Evolutionary conservation across 495 filamentous ascomycete genomes (phyloP).

Genomic region (Wilcoxina mikolae): DNA sequence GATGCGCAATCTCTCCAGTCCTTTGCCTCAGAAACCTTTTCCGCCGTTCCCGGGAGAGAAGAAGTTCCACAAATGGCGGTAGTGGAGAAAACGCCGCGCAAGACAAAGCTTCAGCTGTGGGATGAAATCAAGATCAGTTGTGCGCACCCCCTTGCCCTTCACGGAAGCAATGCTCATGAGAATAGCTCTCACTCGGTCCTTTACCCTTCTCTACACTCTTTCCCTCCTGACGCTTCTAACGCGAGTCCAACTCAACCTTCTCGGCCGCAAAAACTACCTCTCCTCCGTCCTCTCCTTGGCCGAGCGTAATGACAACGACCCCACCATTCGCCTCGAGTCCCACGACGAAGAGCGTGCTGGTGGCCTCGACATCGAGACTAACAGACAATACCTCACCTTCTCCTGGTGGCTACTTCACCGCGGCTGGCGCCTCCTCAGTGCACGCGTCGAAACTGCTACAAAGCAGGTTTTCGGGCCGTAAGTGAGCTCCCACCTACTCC

Average conservation of each 20-base stretch:
- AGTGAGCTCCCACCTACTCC: constrained; percentile 4
- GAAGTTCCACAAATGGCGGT: constrained; percentile 1
- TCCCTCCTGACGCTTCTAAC: constrained; percentile 83
- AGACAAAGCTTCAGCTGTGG: constrained; percentile 86
- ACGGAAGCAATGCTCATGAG: neutral
- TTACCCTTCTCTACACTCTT: constrained; percentile 82
- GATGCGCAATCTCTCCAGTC: constrained; percentile 25
- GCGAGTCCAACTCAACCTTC: constrained; percentile 89
- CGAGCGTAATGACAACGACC: constrained; percentile 39
- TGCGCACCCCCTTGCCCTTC: constrained; percentile 33
- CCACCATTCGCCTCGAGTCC: constrained; percentile 40
- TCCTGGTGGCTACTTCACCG: constrained; percentile 95
- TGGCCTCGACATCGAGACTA: constrained; percentile 85
- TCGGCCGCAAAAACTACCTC: constrained; percentile 86
- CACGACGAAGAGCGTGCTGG: constrained; percentile 76
- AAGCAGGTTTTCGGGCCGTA: constrained; percentile 64
- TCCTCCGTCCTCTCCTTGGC: constrained; percentile 85
- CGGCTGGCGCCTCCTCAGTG: constrained; percentile 69
- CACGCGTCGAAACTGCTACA: constrained; percentile 63
- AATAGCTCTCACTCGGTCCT: constrained; percentile 72
- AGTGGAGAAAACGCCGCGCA: constrained; percentile 44
- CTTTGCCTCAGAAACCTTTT: constrained; percentile 26
- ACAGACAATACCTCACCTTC: constrained; percentile 83
- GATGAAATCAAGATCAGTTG: constrained; percentile 93
- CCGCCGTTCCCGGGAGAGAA: constrained; percentile 15